Percentiles rank a stretch among this genome's conserved stretches.
phyloP scores from a whole-genome alignment of 805 yeast species.

The Candida fluviatilis region DNA sequence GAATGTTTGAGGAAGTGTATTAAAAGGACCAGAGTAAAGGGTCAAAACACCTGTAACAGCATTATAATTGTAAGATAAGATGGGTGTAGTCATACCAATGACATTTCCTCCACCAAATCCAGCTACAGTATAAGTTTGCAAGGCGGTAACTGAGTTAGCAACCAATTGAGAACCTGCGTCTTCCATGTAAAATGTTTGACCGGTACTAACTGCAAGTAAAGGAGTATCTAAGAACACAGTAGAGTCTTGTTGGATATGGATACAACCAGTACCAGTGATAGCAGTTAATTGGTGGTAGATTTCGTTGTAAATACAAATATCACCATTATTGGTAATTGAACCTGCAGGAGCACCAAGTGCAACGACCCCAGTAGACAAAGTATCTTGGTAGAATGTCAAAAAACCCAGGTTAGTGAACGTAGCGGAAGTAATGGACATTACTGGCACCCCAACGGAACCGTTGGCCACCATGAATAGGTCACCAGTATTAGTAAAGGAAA shows the following conservation, averaged over 20 bases:
- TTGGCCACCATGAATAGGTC: constrained; percentile 12
- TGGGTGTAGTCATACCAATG: constrained; percentile 18
- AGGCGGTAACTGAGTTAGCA: constrained; percentile 13
- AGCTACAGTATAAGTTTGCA: constrained; percentile 18
- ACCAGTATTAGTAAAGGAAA: constrained; percentile 14
- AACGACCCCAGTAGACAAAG: constrained; percentile 9
- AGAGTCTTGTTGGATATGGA: constrained; percentile 14
- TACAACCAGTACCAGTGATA: constrained; percentile 22
- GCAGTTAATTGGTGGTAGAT: constrained; percentile 18
- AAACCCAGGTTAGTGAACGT: constrained; percentile 12
- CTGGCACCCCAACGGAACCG: constrained; percentile 9
- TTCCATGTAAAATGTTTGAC: constrained; percentile 15
- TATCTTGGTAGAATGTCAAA: constrained; percentile 10
- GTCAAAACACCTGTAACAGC: constrained; percentile 2
- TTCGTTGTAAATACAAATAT: constrained; percentile 20
- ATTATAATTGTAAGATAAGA: constrained; percentile 6
- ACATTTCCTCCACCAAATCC: constrained; percentile 27
- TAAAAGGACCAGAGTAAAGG: neutral
- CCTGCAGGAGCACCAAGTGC: constrained; percentile 11
- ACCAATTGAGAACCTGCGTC: constrained; percentile 10
- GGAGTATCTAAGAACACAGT: constrained; percentile 15
- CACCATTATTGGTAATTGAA: constrained; percentile 14
- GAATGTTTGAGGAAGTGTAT: neutral
- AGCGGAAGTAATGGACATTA: constrained; percentile 10
- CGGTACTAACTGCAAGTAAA: constrained; percentile 9